phyloP scores from a whole-genome alignment of 257 asterid species.

The Lavandula angustifolia region DNA sequence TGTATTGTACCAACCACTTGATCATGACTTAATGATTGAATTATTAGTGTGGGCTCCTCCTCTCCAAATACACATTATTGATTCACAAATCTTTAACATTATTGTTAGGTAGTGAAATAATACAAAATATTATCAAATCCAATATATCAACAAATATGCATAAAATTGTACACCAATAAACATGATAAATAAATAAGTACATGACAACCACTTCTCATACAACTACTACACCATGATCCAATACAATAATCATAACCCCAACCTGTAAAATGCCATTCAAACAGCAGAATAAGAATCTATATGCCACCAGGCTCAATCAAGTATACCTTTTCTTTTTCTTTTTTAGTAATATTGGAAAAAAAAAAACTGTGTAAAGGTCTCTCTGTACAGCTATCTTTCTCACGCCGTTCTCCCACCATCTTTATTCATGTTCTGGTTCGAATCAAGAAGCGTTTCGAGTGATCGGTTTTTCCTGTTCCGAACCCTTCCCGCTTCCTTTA shows the following conservation, averaged over 20 bases:
- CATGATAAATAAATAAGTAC: slow-evolving; percentile 36
- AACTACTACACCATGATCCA: slow-evolving; percentile 22
- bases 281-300: slow-evolving; percentile 42
- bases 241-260: slow-evolving; percentile 33
- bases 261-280: slow-evolving; percentile 40
- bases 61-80: not conserved
- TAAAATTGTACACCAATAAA: slow-evolving; percentile 33
- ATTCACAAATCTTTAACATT: not conserved
- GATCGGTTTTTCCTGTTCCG: slow-evolving; percentile 78
- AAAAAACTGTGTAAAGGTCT: slow-evolving; percentile 33
- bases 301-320: slow-evolving; percentile 48
- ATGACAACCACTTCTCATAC: slow-evolving; percentile 26
- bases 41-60: slow-evolving; percentile 23
- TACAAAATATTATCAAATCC: slow-evolving; percentile 8
- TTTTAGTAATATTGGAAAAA: slow-evolving; percentile 33
- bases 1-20: slow-evolving; percentile 35
- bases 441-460: slow-evolving; percentile 68
- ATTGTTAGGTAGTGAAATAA: not conserved
- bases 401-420: slow-evolving; percentile 60
- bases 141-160: slow-evolving; percentile 33
- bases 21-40: slow-evolving; percentile 32
- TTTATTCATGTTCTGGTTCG: slow-evolving; percentile 52
- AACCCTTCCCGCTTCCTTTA: slow-evolving; percentile 78
- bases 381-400: slow-evolving; percentile 53
- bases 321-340: slow-evolving; percentile 39